A percentile compares a stretch with the other conserved stretches of the same genome.
These are phyloP conservation scores for Ophiorrhiza pumila DNA, from an alignment of 257 asterid species.

Conservation along the genomic window DNA sequence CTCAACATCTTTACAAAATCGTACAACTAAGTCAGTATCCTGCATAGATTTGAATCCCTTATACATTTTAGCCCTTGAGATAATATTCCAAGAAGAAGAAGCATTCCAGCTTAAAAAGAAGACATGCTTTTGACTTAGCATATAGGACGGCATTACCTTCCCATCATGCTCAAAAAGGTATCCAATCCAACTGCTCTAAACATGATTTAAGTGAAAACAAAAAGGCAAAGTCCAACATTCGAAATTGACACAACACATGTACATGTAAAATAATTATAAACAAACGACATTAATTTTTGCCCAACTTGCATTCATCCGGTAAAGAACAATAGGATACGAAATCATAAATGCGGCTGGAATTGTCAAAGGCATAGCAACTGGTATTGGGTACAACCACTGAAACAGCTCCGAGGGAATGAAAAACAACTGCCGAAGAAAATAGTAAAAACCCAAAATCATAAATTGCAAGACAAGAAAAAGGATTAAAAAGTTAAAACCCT, in stretches of 20 bases:
- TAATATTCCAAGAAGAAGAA: background rate
- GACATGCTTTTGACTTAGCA: background rate
- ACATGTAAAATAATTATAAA: background rate
- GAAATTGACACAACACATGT: background rate
- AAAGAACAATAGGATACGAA: conserved; percentile 65
- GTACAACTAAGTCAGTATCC: conserved; percentile 71
- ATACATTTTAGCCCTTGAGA: conserved; percentile 8
- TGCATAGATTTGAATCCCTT: conserved; percentile 32
- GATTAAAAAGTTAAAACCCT: background rate
- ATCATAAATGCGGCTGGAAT: conserved; percentile 72
- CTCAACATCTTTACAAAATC: conserved; percentile 94
- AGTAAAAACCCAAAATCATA: conserved; percentile 10
- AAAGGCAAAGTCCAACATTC: conserved; percentile 10
- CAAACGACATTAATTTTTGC: too few species aligned
- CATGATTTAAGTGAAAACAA: conserved; percentile 41
- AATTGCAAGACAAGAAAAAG: background rate
- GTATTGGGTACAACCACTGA: conserved; percentile 73
- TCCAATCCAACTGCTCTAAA: conserved; percentile 76
- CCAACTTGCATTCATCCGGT: background rate
- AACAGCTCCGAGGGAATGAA: conserved; percentile 50
- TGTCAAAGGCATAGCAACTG: conserved; percentile 73
- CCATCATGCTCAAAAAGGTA: conserved; percentile 72
- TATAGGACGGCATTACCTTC: conserved; percentile 45
- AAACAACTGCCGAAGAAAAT: conserved; percentile 44
- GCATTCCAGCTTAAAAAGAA: background rate